phyloP scores from a whole-genome alignment of 1,284 basidiomycete species.

The Cutaneotrichosporon mucoides region DNA sequence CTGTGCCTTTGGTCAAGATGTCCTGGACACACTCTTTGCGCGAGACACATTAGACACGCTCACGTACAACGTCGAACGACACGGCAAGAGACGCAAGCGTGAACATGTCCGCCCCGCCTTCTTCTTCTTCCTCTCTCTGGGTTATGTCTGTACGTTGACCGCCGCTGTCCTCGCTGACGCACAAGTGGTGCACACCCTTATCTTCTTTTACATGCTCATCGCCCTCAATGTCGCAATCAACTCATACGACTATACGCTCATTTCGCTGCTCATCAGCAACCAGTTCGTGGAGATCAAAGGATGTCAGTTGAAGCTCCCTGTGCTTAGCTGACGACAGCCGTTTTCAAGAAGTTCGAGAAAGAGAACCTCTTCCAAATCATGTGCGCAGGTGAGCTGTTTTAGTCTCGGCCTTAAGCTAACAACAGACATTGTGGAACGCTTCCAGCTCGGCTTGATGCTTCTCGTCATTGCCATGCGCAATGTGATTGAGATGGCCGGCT shows the following conservation, averaged over 20 bases:
- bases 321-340: slow-evolving; percentile 48
- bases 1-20: slow-evolving; percentile 95
- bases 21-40: slow-evolving; percentile 94
- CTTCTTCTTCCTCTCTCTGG: slow-evolving; percentile 76
- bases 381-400: slow-evolving; percentile 67
- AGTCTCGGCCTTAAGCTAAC: background rate
- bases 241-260: slow-evolving; percentile 92
- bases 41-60: slow-evolving; percentile 69
- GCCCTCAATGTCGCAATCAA: slow-evolving; percentile 97
- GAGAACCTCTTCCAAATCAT: slow-evolving; percentile 99
- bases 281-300: slow-evolving; percentile 99
- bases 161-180: background rate
- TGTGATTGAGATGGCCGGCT: slow-evolving; percentile 87
- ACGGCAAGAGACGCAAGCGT: slow-evolving; percentile 44
- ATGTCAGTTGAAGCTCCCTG: slow-evolving; percentile 51
- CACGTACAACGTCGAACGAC: slow-evolving; percentile 14
- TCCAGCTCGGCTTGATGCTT: slow-evolving; percentile 89
- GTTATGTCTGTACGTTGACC: slow-evolving; percentile 69
- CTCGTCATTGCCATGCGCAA: slow-evolving; percentile 89
- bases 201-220: slow-evolving; percentile 95
- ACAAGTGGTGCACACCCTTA: slow-evolving; percentile 80
- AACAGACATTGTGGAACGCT: slow-evolving; percentile 94
- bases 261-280: slow-evolving; percentile 92
- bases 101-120: slow-evolving; percentile 62
- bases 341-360: slow-evolving; percentile 99